A percentile compares a stretch with the other conserved stretches of the same genome.
Conservation (phyloP, 352 stramenopile genomes). For the Globisporangium radiosum region DNA sequence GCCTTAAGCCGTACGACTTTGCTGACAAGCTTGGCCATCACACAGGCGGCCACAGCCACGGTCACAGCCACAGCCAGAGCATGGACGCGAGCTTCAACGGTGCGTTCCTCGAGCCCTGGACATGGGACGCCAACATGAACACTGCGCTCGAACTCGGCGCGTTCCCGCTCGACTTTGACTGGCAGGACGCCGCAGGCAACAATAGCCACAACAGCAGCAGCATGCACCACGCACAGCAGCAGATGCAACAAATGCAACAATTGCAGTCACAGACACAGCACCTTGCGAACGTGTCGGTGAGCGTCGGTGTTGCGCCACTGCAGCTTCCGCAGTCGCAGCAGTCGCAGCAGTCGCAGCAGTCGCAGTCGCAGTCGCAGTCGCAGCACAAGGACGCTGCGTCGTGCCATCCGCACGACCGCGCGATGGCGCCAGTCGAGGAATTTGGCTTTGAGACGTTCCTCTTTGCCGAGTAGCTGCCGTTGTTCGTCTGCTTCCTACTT, state of each 20-base stretch:
- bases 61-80: constrained; percentile 8
- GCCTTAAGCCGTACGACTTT: constrained; percentile 34
- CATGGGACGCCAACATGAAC: constrained; percentile 45
- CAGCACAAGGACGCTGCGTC: neutral
- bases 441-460: constrained; percentile 63
- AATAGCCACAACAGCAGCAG: constrained; percentile 3
- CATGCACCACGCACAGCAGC: neutral
- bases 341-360: constrained; percentile 15
- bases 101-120: constrained; percentile 59
- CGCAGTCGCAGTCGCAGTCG: constrained; percentile 15
- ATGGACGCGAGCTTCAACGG: constrained; percentile 30
- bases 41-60: neutral
- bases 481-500: too few species aligned
- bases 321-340: constrained; percentile 2
- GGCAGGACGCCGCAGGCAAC: constrained; percentile 23
- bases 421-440: constrained; percentile 41
- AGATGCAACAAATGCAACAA: neutral
- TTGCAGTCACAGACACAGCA: constrained; percentile 2
- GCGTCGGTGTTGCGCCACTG: constrained; percentile 9
- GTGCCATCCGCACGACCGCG: constrained; percentile 35
- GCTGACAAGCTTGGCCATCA: constrained; percentile 1
- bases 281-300: constrained; percentile 13
- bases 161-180: constrained; percentile 48
- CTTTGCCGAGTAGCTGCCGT: constrained; percentile 44
- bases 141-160: constrained; percentile 35